A percentile compares a stretch with the other conserved stretches of the same genome.
These are phyloP conservation scores for Trichaptum fuscoviolaceum DNA, from an alignment of 768 basidiomycete species.

Conservation along the genomic window DNA sequence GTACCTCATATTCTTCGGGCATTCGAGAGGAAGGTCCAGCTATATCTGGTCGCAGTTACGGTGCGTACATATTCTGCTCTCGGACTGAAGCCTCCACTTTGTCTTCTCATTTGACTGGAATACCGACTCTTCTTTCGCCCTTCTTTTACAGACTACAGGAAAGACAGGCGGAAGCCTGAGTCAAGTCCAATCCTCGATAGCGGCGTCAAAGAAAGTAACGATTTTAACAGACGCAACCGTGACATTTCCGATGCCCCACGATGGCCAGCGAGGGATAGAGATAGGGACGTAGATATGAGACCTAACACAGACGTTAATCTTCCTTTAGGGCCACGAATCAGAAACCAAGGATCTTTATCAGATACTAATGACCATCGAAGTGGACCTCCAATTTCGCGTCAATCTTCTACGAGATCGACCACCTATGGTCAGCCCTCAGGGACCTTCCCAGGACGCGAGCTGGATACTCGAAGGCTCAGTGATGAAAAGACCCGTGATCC, in stretches of 20 bases:
- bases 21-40: not conserved
- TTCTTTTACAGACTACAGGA: not conserved
- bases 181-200: not conserved
- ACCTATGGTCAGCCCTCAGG: not conserved
- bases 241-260: not conserved
- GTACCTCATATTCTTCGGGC: not conserved
- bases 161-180: not conserved
- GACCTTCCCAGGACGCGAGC: not conserved
- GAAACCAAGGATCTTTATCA: not conserved
- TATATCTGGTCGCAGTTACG: not conserved
- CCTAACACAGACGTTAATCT: not conserved
- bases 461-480: not conserved
- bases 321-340: not conserved
- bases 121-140: slow-evolving; percentile 1
- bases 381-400: not conserved
- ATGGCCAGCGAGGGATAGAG: not conserved
- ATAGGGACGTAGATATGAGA: not conserved
- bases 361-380: not conserved
- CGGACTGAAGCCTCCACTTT: not conserved
- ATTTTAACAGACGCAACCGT: not conserved
- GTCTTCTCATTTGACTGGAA: not conserved
- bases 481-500: not conserved
- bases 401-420: not conserved
- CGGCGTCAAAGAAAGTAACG: not conserved
- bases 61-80: not conserved